A percentile compares a stretch with the other conserved stretches of the same genome.
Evolutionary conservation across 1,284 basidiomycete genomes (phyloP).

Genomic region (Cutaneotrichosporon cutaneum): DNA sequence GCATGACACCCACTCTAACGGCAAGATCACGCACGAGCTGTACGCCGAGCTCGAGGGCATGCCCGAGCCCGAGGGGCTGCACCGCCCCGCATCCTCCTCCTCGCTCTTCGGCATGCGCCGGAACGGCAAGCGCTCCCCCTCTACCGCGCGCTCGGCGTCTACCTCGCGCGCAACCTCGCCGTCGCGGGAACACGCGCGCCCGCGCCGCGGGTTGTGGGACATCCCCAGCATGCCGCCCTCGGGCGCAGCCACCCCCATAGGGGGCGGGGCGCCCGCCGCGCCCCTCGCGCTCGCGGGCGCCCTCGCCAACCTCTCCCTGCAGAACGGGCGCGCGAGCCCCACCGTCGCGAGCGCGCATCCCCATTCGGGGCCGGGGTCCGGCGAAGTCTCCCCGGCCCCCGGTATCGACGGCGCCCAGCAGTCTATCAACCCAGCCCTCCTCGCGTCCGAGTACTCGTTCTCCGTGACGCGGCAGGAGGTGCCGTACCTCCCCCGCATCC

Average conservation of each 20-base stretch:
- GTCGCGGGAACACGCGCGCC: neutral
- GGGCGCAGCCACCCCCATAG: conserved; percentile 14
- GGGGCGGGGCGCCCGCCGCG: neutral
- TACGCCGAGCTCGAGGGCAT: conserved; percentile 35
- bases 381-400: neutral
- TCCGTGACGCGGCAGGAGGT: conserved; percentile 13
- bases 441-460: conserved; percentile 7
- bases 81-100: conserved; percentile 5
- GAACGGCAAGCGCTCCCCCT: conserved; percentile 7
- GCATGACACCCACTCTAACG: conserved; percentile 37
- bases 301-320: conserved; percentile 19
- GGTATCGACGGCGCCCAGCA: neutral
- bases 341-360: neutral
- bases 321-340: conserved; percentile 1
- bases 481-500: conserved; percentile 10
- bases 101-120: conserved; percentile 22
- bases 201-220: neutral
- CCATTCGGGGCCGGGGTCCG: neutral
- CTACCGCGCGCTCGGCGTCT: neutral
- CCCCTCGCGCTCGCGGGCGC: conserved; percentile 18
- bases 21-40: conserved; percentile 28
- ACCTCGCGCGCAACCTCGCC: conserved; percentile 5
- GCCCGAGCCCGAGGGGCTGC: conserved; percentile 10
- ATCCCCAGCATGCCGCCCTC: neutral
- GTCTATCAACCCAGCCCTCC: conserved; percentile 9